Percentiles rank a stretch among this genome's conserved stretches.
phyloP scores from a whole-genome alignment of 305 asterid species.

The Fraxinus ornus region DNA sequence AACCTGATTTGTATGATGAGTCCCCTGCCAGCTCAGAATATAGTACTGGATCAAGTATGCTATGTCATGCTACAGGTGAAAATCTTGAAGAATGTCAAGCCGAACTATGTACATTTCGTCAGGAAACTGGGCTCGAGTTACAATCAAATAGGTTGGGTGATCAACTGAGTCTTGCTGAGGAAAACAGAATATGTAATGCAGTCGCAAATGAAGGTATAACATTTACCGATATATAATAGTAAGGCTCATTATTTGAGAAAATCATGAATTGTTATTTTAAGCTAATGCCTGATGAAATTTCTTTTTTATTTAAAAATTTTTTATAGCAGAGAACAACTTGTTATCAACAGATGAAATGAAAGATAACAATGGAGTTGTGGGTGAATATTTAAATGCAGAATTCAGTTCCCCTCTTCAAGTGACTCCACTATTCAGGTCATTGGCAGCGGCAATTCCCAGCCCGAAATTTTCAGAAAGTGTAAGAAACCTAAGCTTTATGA shows the following conservation, averaged over 20 bases:
- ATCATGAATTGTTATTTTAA: conserved; percentile 13
- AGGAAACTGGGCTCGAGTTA: conserved; percentile 40
- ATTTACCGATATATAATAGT: conserved; percentile 2
- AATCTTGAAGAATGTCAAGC: conserved; percentile 51
- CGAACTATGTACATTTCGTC: conserved; percentile 42
- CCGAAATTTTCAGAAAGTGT: conserved; percentile 98
- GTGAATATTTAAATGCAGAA: conserved; percentile 49
- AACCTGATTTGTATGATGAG: conserved; percentile 50
- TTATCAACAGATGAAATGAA: conserved; percentile 39
- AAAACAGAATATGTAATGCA: conserved; percentile 39
- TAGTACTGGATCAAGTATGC: conserved; percentile 72
- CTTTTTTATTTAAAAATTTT: background rate
- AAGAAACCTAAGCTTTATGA: conserved; percentile 40
- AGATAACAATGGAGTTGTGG: conserved; percentile 31
- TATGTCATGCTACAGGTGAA: conserved; percentile 38
- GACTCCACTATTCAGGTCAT: conserved; percentile 85
- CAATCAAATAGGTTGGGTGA: conserved; percentile 43
- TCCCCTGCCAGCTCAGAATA: conserved; percentile 60
- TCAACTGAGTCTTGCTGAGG: conserved; percentile 45
- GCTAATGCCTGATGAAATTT: conserved; percentile 17
- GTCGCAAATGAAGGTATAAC: conserved; percentile 50
- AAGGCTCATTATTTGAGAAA: background rate
- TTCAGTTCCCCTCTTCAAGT: conserved; percentile 82
- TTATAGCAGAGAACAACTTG: conserved; percentile 39
- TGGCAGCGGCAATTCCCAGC: conserved; percentile 94